Evolutionary conservation across 2,329 filamentous ascomycete species (phyloP).

Genomic region (Paraconiothyrium sp.): DNA sequence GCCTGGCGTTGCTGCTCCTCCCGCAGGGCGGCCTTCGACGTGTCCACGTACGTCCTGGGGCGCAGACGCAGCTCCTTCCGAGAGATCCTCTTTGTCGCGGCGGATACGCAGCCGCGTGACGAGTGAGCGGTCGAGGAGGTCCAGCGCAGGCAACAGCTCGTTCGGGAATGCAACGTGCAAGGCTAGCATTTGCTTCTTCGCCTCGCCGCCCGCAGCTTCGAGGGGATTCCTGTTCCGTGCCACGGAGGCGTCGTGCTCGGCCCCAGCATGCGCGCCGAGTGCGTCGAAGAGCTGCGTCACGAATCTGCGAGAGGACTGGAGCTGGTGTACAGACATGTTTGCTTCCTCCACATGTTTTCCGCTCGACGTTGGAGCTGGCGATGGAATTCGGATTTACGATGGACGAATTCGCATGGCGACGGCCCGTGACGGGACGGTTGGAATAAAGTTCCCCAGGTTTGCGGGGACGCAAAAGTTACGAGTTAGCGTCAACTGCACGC

Average conservation of each 20-base stretch:
- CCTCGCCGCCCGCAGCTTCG: slow-evolving; percentile 30
- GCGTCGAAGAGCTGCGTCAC: slow-evolving; percentile 46
- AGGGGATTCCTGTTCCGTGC: slow-evolving; percentile 54
- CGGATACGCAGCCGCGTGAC: slow-evolving; percentile 63
- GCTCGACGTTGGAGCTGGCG: slow-evolving; percentile 2
- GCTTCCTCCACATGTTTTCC: slow-evolving; percentile 20
- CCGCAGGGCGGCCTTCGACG: background rate
- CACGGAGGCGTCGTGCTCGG: slow-evolving; percentile 23
- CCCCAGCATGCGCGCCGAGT: slow-evolving; percentile 23
- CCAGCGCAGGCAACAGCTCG: slow-evolving; percentile 82
- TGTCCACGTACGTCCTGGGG: background rate
- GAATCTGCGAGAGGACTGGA: slow-evolving; percentile 41
- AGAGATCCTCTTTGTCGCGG: background rate
- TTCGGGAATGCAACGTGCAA: slow-evolving; percentile 87
- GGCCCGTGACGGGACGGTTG: slow-evolving; percentile 24
- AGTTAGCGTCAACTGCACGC: slow-evolving; percentile 1
- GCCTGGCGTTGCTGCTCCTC: background rate
- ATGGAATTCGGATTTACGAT: background rate
- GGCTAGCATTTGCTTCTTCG: slow-evolving; percentile 70
- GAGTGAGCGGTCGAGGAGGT: slow-evolving; percentile 82
- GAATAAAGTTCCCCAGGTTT: slow-evolving; percentile 31
- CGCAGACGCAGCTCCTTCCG: slow-evolving; percentile 9
- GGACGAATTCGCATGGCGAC: slow-evolving; percentile 19
- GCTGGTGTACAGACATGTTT: slow-evolving; percentile 18
- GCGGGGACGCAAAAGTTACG: slow-evolving; percentile 15